Evolutionary conservation across 139 green algal species (phyloP).

Genomic region (Micractinium conductrix): DNA sequence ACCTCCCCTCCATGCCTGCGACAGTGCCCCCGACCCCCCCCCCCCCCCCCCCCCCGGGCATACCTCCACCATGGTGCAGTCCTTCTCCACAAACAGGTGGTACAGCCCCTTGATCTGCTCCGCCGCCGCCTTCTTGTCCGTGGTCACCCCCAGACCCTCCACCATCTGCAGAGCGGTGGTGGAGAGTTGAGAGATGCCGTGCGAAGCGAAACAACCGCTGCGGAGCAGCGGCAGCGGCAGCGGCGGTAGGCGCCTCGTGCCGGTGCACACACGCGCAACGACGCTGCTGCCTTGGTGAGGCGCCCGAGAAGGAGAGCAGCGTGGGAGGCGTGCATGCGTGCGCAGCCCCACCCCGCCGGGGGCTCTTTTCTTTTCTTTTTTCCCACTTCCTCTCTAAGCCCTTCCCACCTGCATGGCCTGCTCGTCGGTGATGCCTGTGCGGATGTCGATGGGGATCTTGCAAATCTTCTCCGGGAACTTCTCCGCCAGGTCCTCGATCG

Average conservation of each 20-base stretch:
- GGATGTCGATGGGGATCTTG: constrained; percentile 93
- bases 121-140: constrained; percentile 76
- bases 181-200: not conserved
- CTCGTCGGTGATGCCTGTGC: constrained; percentile 84
- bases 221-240: no score
- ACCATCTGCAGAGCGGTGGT: constrained; percentile 46
- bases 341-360: no score
- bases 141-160: constrained; percentile 70
- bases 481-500: constrained; percentile 98
- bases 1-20: no score
- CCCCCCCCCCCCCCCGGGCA: constrained; percentile 30
- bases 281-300: no score
- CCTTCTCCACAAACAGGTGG: constrained; percentile 86
- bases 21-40: not conserved
- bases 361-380: no score
- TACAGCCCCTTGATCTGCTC: constrained; percentile 94
- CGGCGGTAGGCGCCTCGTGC: no score
- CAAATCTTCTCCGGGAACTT: constrained; percentile 98
- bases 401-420: constrained; percentile 72
- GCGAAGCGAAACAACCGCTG: not conserved
- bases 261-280: no score
- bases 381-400: not conserved
- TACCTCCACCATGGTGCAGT: constrained; percentile 99
- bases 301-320: no score
- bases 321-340: no score